Base-by-base conservation (phyloP, 2,329 filamentous ascomycete species). In the Clarireedia hainanense region DNA sequence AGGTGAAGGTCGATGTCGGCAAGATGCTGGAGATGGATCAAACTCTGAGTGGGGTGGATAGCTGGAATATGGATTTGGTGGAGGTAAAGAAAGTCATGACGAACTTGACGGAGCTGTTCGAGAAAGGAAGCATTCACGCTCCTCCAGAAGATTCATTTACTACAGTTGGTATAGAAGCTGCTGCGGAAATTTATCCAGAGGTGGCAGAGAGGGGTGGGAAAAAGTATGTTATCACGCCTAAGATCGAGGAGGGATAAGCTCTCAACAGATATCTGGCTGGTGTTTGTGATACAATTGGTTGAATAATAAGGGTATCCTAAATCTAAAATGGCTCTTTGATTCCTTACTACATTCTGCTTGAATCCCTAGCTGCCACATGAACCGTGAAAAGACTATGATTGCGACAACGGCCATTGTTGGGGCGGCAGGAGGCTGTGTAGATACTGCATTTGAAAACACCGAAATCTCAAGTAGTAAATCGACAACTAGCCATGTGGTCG, bases 11-110 rank as follows among this genome's bases (percentile, higher is more conserved):
- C 5, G 37, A 47, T 27, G 20, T 53, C 3, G 37, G 36, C 17
- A 47, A 39, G n/a, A 53, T 53, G 42, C n/a, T 53, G 5, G 42
- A 5, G 14, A 40, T 47, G 43, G 42, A 39, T 37, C 51, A 53
- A 39, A 53, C 40, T 45, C 20, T 53, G 20, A 20, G 24, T 17
- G 51, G 51, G 15, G n/a, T 53, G 1, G 47, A 53, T 30, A 47
- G 51, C n/a, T 53, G 17, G 14, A 47, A 40, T 27, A 4, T 23
- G 2, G 26, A 14, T 14, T 53, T 47, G 5, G 14, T 42, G 30
- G 43, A 47, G 14, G 34, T 20, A 26, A 47, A 37, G 9, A 7
- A 26, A n/a, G 4, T 40, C 9, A 39, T 53, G 43, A 2, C 3
- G 14, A 30, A 26, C 0, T 15, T 53, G 2, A 10, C 24, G 1